Base-by-base conservation (phyloP, 495 filamentous ascomycete species). In the Pyrenula aspistea region DNA sequence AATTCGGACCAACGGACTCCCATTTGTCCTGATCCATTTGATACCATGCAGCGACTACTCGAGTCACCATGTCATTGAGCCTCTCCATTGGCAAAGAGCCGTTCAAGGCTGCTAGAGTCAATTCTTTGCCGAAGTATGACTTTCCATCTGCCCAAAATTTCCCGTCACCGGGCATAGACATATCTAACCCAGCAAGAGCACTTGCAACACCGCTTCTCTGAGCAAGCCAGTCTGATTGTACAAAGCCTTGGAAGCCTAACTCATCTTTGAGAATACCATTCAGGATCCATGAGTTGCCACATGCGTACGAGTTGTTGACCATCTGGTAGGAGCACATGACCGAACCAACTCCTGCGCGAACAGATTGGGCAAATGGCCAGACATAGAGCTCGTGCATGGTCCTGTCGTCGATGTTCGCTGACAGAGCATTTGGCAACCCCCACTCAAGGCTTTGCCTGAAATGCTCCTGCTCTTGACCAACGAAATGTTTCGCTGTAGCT, bases 231-330 rank as follows among this genome's bases (percentile, higher is more conserved):
- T 97, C 92, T 4, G 83, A 87, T 73, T 92, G 87, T 0, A 97
- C 86, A 53, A 94, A 96, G 0, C 92, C 92, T 60, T 95, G 91
- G 65, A 97, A 97, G 10, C 90, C 91, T 8, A 96, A 71, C 67
- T 97, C 92, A 62, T 96, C 91, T 65, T 95, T 95, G 3, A 97
- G 72, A n/a, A 95, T 81, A 1, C 91, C 89, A 65, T 96, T 97
- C 54, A 97, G 68, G 8, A 95, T 70, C 67, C 95, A 93, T 68
- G 87, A 92, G 69, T 96, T 97, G 22, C 87, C 85, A 62, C 92
- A 97, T 1, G 90, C 81, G 67, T 95, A 89, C 55, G 85, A 89
- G 65, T 91, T 91, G 67, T 97, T 97, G 59, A 94, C 79, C 81
- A 84, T 83, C 62, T 95, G 90, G 64, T 95, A 94, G 24, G 82